These are phyloP conservation scores for Cyclanthera cordifolia DNA, from an alignment of 306 rosid genomes.

Conservation along the genomic window DNA sequence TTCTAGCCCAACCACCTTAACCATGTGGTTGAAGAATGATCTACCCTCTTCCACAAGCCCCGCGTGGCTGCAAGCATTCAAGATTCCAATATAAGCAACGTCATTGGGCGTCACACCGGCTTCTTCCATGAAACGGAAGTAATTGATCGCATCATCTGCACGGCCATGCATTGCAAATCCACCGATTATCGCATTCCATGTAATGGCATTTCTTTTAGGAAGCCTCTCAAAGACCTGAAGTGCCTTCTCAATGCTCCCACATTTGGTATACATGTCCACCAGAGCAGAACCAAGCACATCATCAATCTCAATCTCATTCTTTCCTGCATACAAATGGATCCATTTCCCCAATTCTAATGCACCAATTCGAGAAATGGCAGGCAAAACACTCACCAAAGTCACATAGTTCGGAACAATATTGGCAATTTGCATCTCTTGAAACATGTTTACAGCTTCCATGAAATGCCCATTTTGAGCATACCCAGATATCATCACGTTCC, in stretches of 20 bases:
- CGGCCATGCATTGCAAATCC: constrained; percentile 71
- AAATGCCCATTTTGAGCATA: constrained; percentile 54
- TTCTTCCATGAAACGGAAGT: constrained; percentile 39
- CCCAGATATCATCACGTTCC: constrained; percentile 67
- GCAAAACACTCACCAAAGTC: constrained; percentile 59
- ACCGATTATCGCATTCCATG: constrained; percentile 54
- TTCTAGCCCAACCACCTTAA: constrained; percentile 30
- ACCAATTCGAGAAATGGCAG: constrained; percentile 55
- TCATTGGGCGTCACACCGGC: constrained; percentile 47
- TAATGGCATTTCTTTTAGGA: constrained; percentile 44
- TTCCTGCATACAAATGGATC: constrained; percentile 56
- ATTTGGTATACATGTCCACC: constrained; percentile 64
- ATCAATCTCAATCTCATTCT: constrained; percentile 33
- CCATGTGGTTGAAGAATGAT: constrained; percentile 48
- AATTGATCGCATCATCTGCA: constrained; percentile 32
- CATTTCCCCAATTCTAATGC: constrained; percentile 65
- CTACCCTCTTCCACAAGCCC: constrained; percentile 56
- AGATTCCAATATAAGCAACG: constrained; percentile 47
- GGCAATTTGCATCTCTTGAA: constrained; percentile 45
- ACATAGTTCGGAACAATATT: constrained; percentile 44
- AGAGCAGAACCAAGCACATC: constrained; percentile 69
- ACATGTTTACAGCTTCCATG: constrained; percentile 45
- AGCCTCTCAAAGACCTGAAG: constrained; percentile 51
- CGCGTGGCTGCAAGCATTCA: constrained; percentile 71
- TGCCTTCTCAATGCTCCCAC: constrained; percentile 71